Evolutionary conservation across 75 land plant genomes (phyloP), one percentile per base, ranked within the genome.

Genomic region (Cunninghamia lanceolata): DNA sequence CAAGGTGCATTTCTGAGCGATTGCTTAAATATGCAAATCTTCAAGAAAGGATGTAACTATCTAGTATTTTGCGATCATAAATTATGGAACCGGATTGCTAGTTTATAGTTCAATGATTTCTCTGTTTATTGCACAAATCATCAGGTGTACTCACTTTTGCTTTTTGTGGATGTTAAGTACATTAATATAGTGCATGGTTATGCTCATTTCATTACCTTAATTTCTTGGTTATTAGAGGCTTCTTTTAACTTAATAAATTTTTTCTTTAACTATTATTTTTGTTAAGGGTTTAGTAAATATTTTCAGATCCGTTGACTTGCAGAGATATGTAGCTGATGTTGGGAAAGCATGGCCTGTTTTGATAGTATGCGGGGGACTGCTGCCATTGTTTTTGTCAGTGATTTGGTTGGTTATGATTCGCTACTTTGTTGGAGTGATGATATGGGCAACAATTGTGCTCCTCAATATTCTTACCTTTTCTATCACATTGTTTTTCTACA

Each of bases 331-430:
- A 79, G 98, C 98, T 82, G 99, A 97, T 89, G 86, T 97, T 83
- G 99, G 96, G 71, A 97, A 96, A 85, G 85, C 99, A 25, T 97
- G 99, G 99, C 98, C 96, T 25, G 98, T 97, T 70, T 81, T 97
- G 87, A 90, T 97, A 83, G 98, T 97, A 78, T 97, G 99, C 85
- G 99, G 99, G 89, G 98, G 94, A 85, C 80, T 97, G 1, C 43
- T 95, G 73, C 99, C 99, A 28, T 87, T 97, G 38, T 90, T 96
- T 85, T 83, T 97, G 6, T 93, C 99, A 86, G 87, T 94, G 36
- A 88, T 94, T 21, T 97, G 98, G 96, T 89, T 97, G 66, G 40
- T 94, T 45, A 85, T 97, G 89, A 90, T 97, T 85, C 96, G 98
- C 25, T 93, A 93, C 91, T 93, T 97, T 91, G 99, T 96, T 85